Percentiles rank a stretch among this genome's conserved stretches.
phyloP scores from a whole-genome alignment of 305 asterid genomes.

The Solanum aculeatissimum region DNA sequence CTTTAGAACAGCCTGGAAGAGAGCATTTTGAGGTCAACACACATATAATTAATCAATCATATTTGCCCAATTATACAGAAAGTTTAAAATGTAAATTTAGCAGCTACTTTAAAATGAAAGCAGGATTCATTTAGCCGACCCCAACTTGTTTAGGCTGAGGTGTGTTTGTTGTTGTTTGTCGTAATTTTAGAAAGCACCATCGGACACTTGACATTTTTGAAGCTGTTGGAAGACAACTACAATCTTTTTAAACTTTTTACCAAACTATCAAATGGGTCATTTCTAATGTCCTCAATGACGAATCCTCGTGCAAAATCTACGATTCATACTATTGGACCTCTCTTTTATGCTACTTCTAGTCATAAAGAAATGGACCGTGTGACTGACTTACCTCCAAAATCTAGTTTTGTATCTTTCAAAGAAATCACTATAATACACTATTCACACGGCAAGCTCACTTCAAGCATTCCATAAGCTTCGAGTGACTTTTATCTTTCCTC shows the following conservation, averaged over 20 bases:
- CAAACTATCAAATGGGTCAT: background rate
- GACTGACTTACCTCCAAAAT: background rate
- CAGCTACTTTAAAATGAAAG: background rate
- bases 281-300: background rate
- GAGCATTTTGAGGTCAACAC: background rate
- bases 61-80: background rate
- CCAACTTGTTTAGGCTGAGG: background rate
- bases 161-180: background rate
- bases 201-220: background rate
- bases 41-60: background rate
- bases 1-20: conserved; percentile 67
- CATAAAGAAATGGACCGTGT: background rate
- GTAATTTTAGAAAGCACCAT: background rate
- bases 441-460: background rate
- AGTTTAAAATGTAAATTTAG: background rate
- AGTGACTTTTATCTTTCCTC: background rate
- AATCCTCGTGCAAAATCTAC: background rate
- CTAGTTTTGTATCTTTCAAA: background rate
- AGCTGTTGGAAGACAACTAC: background rate
- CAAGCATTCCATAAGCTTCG: background rate
- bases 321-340: background rate
- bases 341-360: background rate
- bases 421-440: background rate
- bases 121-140: background rate
- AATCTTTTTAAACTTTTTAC: background rate